Base-by-base conservation (phyloP, 805 yeast species). In the Yamadazyma akitaensis region DNA sequence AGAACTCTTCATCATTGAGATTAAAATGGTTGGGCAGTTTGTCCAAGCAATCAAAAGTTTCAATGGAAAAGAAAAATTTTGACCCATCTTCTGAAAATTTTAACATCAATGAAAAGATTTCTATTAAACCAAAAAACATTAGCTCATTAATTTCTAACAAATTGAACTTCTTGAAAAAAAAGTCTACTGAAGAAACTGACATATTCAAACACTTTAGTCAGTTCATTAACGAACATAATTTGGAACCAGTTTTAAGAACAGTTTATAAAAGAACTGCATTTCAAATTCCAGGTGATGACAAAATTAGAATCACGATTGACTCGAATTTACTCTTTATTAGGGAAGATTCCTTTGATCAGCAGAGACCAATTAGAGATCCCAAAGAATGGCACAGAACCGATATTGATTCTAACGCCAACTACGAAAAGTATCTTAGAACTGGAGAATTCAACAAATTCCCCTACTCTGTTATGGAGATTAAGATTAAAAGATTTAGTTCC, bases 241-340 rank as follows among this genome's bases (percentile, higher is more conserved):
- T 92, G 53, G 87, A 88, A 66, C 99, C 99, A 12, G 80, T 88
- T 33, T 68, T 94, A 62, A 82, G 98, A 70, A 80, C 97, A 10
- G 80, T 84, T 32, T 89, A 88, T 70, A 87, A 89, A 36, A 79
- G 98, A 65, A 88, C 96, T 5, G 98, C 98, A 2, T 92, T 94
- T 74, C 97, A 92, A 73, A 92, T 92, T 57, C 99, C 99, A 2
- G 97, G 97, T 48, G 98, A 94, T 63, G 95, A 91, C 63, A 80
- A 92, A 60, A 85, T 91, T 33, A 82, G 98, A 63, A 83, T 94
- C 50, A 84, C 88, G 37, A 88, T 92, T 53, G 98, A 92, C 67
- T 85, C 95, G 13, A 94, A 94, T 63, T 81, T 94, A 47, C 61
- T 84, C 43, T 91, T 88, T 61, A 84, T 92, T 51, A 81, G 98